phyloP scores from a whole-genome alignment of 371 early-diverging fungal species.

The Dentiscutata heterogama region DNA sequence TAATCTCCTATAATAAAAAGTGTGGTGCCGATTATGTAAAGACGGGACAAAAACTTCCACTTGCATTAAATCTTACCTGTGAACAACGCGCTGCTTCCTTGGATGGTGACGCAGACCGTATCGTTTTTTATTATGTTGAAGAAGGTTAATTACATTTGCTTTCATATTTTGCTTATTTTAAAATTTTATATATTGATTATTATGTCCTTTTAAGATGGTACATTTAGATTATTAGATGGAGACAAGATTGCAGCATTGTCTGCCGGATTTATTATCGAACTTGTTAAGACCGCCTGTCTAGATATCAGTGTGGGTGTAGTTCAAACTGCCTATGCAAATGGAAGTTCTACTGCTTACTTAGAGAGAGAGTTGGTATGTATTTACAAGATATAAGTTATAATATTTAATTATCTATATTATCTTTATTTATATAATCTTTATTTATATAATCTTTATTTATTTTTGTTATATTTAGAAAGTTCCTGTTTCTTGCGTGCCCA shows the following conservation, averaged over 20 bases:
- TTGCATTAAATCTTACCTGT: constrained; percentile 66
- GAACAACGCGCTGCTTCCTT: constrained; percentile 88
- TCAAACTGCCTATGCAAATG: constrained; percentile 99
- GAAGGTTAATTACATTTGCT: constrained; percentile 59
- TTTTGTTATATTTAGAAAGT: constrained; percentile 69
- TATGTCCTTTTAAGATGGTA: constrained; percentile 59
- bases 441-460: not conserved
- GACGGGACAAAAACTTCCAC: constrained; percentile 86
- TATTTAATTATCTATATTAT: not conserved
- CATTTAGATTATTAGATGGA: constrained; percentile 95
- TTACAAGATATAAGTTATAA: constrained; percentile 22
- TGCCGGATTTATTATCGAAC: constrained; percentile 91
- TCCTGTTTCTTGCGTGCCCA: constrained; percentile 94
- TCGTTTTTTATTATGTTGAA: constrained; percentile 94
- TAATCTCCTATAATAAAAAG: constrained; percentile 49
- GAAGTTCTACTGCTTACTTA: constrained; percentile 94
- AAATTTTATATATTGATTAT: constrained; percentile 1
- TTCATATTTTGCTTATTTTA: not conserved
- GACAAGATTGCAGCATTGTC: constrained; percentile 97
- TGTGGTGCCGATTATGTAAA: constrained; percentile 99
- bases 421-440: not conserved
- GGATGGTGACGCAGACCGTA: constrained; percentile 99
- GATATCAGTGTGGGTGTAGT: constrained; percentile 95
- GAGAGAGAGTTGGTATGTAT: constrained; percentile 78
- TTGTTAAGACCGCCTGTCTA: constrained; percentile 81